Percentiles rank a stretch among this genome's conserved stretches.
phyloP scores from a whole-genome alignment of 2,329 filamentous ascomycete species.

The Dothidotthia symphoricarpi region DNA sequence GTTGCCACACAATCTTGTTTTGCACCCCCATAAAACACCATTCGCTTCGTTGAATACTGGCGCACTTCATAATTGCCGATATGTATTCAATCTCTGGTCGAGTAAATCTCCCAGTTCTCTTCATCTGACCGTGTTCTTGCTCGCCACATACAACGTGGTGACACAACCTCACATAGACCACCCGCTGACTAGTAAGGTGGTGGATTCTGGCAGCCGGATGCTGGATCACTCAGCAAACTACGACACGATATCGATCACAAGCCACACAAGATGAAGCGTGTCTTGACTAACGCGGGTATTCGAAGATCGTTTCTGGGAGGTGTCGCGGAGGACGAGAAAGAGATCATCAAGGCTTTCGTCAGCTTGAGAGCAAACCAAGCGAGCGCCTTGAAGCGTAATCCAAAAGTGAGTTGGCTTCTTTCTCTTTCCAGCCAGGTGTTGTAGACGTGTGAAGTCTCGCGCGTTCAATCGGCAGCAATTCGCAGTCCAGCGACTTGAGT shows the following conservation, averaged over 20 bases:
- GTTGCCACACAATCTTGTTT: too few species aligned
- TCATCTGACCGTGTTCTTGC: too few species aligned
- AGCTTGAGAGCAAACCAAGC: constrained; percentile 59
- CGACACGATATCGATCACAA: constrained; percentile 73
- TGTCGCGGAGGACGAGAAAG: constrained; percentile 55
- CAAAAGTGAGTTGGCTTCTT: constrained; percentile 62
- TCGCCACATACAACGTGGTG: too few species aligned
- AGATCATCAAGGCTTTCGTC: constrained; percentile 67
- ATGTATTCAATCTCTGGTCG: too few species aligned
- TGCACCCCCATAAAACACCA: too few species aligned
- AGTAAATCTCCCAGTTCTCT: too few species aligned
- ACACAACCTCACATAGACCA: too few species aligned
- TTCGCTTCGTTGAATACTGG: too few species aligned
- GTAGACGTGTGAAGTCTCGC: too few species aligned
- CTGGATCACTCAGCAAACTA: constrained; percentile 62
- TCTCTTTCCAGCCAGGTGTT: constrained; percentile 2
- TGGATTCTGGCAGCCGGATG: constrained; percentile 78
- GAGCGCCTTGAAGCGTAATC: constrained; percentile 78
- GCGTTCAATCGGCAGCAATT: too few species aligned
- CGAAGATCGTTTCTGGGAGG: constrained; percentile 64
- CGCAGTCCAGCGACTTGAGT: too few species aligned
- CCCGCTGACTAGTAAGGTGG: constrained; percentile 54
- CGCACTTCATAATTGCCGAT: too few species aligned
- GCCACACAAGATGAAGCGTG: constrained; percentile 66
- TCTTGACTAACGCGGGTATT: constrained; percentile 62